Conservation (phyloP, 2,329 filamentous ascomycete species). For the Elsinoe fawcettii region DNA sequence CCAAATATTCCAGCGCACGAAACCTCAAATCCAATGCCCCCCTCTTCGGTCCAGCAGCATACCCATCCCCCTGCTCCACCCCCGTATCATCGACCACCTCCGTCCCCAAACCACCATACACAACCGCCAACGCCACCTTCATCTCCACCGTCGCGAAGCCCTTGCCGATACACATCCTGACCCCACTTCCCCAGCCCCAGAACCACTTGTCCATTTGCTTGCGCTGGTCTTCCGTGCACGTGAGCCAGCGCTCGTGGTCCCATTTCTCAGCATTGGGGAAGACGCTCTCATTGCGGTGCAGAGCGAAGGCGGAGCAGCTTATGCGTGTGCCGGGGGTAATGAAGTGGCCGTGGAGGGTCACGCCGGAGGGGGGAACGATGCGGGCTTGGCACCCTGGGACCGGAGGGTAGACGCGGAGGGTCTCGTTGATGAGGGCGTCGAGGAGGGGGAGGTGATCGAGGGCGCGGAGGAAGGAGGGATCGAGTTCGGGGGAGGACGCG, state of each 20-base stretch:
- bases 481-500: not conserved
- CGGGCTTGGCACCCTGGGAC: constrained; percentile 53
- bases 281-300: constrained; percentile 37
- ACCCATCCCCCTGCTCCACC: constrained; percentile 35
- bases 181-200: constrained; percentile 42
- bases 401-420: constrained; percentile 49
- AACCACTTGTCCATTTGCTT: constrained; percentile 39
- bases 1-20: not conserved
- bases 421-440: constrained; percentile 51
- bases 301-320: constrained; percentile 35
- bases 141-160: constrained; percentile 49
- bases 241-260: constrained; percentile 34
- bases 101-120: constrained; percentile 54
- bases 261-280: constrained; percentile 32
- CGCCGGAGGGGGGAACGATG: constrained; percentile 34
- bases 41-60: constrained; percentile 34
- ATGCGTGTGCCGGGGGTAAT: constrained; percentile 33
- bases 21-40: constrained; percentile 18
- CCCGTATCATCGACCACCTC: constrained; percentile 29
- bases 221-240: constrained; percentile 26
- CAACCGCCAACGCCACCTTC: constrained; percentile 57
- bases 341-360: constrained; percentile 21
- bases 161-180: constrained; percentile 41
- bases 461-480: constrained; percentile 23
- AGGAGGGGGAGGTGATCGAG: constrained; percentile 43